Base-by-base conservation (phyloP, 2,329 filamentous ascomycete genomes). In the Aspergillus fumigatiaffinis region DNA sequence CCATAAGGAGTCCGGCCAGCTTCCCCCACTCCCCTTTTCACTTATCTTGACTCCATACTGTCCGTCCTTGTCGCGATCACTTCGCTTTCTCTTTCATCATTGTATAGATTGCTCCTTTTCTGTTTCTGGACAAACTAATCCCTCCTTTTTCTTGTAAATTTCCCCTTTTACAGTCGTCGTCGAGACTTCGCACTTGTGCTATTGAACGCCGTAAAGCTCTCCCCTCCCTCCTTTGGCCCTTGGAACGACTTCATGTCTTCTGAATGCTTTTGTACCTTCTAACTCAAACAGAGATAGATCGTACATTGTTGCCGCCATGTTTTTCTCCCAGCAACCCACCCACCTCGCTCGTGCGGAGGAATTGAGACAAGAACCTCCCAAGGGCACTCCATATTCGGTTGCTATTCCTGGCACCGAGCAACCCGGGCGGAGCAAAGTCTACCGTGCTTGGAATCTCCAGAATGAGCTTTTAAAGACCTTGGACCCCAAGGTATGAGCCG, bases 401-500 rank as follows among this genome's bases (percentile, higher is more conserved):
- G 79, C 91, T 12, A 68, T 99, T 21, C 88, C 91, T 0, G 89
- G 89, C 60, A 87, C 88, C 50, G 85, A 90, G 74, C 79, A 82
- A 59, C 86, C 90, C 51, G 89, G 87, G 58, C 87, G 92, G 64
- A 89, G 83, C 51, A 78, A 85, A 50, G 77, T 95, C 62, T 97
- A 97, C 77, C 86, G 94, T 60, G 88, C 96, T 75, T 95, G 88
- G 85, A 84, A 84, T 62, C 87, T 88, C 69, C 82, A 82, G 57
- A 87, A 96, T 75, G 84, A 84, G 58, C 80, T 95, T 56, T 76
- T 96, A 46, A 81, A 84, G 68, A 88, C 88, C 5, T 79, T 90
- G 62, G 88, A 94, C 70, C 89, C 91, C 20, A 75, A 84, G 52
- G 77, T 88, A 70, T 55, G 70, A 66, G 26, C 14, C 10, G 10